Conservation (phyloP, 73 alveolate species). For the Paramecium sexaurelia region DNA sequence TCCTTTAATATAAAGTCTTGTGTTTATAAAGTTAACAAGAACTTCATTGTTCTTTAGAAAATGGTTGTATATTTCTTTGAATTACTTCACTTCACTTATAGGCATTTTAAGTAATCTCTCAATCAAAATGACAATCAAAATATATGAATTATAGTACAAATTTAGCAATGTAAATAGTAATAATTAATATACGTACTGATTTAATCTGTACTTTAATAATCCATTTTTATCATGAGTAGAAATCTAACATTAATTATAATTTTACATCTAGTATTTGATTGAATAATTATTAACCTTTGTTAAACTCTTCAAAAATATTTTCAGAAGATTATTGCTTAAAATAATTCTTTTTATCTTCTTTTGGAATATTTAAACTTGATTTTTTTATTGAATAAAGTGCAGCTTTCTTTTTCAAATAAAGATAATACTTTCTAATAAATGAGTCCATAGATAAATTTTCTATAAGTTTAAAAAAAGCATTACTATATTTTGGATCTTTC, state of each 20-base stretch:
- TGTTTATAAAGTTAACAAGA: neutral
- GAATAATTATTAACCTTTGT: neutral
- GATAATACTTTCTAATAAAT: neutral
- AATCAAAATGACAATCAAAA: neutral
- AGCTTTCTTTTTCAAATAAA: neutral
- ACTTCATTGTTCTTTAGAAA: conserved; percentile 11
- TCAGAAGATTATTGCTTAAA: neutral
- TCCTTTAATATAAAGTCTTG: conserved; percentile 16
- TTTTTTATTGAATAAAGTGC: neutral
- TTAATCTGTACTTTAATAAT: neutral
- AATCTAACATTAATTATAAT: neutral
- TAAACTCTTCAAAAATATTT: conserved; percentile 24
- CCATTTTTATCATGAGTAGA: neutral
- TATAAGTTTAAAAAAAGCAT: neutral
- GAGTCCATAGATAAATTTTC: neutral
- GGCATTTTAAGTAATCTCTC: conserved; percentile 28
- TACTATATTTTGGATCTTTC: neutral
- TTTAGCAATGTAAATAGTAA: neutral
- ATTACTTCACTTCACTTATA: neutral
- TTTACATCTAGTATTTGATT: conserved; percentile 44
- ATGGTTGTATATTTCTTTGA: neutral
- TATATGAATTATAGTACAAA: conserved; percentile 1
- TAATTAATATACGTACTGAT: neutral
- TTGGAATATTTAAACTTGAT: neutral
- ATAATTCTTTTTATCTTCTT: conserved; percentile 7